Evolutionary conservation across 768 basidiomycete species (phyloP).

Genomic region (Naganishia friedmannii): DNA sequence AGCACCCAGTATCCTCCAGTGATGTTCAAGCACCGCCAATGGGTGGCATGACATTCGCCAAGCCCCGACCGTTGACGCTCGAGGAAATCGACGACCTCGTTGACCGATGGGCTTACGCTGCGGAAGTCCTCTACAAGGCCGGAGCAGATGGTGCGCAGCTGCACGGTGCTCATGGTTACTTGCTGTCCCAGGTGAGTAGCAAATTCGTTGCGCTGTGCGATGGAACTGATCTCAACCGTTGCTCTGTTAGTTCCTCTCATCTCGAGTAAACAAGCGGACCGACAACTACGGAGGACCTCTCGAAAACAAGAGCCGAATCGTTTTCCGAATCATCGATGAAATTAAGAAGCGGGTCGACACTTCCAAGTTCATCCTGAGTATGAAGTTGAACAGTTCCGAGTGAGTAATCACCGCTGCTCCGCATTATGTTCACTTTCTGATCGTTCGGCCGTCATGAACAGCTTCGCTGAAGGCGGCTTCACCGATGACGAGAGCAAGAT

Average conservation of each 20-base stretch:
- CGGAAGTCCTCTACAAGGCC: conserved; percentile 35
- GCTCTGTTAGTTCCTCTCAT: conserved; percentile 48
- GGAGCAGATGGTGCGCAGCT: conserved; percentile 36
- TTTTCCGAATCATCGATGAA: conserved; percentile 49
- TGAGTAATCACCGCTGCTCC: neutral
- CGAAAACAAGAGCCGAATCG: conserved; percentile 51
- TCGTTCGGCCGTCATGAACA: neutral
- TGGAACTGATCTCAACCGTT: neutral
- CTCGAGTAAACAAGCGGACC: conserved; percentile 51
- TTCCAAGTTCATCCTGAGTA: conserved; percentile 28
- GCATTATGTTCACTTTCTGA: neutral
- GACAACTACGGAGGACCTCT: conserved; percentile 52
- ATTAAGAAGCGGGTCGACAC: conserved; percentile 37
- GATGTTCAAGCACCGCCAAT: conserved; percentile 40
- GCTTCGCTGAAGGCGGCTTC: conserved; percentile 45
- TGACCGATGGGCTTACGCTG: conserved; percentile 38
- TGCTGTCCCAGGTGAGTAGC: conserved; percentile 39
- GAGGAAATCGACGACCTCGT: conserved; percentile 38
- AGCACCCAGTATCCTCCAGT: conserved; percentile 38
- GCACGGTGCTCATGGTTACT: conserved; percentile 36
- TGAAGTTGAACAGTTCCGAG: conserved; percentile 31
- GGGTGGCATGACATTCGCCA: conserved; percentile 38
- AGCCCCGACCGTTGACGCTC: conserved; percentile 34
- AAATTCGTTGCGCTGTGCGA: neutral
- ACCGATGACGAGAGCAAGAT: conserved; percentile 48